These are phyloP conservation scores for Cyclotella sp. DNA, from an alignment of 108 stramenopile species.

Conservation along the genomic window DNA sequence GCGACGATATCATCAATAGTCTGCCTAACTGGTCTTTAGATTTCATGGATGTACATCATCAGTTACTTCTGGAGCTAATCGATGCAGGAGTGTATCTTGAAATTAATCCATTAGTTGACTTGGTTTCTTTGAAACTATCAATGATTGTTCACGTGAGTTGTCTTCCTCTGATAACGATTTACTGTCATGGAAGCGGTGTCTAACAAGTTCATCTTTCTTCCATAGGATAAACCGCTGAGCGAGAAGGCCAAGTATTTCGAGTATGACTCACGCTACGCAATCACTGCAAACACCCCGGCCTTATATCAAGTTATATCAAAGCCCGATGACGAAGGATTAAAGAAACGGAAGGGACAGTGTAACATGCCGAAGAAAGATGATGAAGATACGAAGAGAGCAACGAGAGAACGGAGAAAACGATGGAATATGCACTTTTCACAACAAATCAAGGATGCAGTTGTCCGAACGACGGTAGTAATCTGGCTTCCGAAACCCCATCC, in stretches of 20 bases:
- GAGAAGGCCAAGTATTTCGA: background rate
- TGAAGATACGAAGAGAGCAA: background rate
- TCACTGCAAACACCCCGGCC: background rate
- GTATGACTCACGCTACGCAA: background rate
- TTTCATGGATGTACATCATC: background rate
- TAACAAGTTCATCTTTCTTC: conserved; percentile 4
- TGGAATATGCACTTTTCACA: conserved; percentile 4
- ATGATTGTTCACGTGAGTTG: too few relatives aligned
- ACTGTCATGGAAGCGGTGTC: background rate
- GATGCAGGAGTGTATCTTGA: conserved; percentile 1
- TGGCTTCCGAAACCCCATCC: conserved; percentile 4
- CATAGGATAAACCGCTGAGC: background rate
- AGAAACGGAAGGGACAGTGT: background rate
- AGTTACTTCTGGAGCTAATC: conserved; percentile 5
- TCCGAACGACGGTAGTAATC: background rate
- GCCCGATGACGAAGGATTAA: background rate
- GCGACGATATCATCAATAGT: background rate
- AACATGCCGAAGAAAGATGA: background rate
- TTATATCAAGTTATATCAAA: conserved; percentile 2
- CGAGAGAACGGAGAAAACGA: background rate
- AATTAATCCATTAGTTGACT: background rate
- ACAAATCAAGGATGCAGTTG: conserved; percentile 4
- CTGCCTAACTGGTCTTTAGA: background rate
- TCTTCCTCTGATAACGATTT: background rate
- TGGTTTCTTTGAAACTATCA: too few relatives aligned